These are phyloP conservation scores for Agrocybe praecox DNA, from an alignment of 768 basidiomycete species.

Conservation along the genomic window DNA sequence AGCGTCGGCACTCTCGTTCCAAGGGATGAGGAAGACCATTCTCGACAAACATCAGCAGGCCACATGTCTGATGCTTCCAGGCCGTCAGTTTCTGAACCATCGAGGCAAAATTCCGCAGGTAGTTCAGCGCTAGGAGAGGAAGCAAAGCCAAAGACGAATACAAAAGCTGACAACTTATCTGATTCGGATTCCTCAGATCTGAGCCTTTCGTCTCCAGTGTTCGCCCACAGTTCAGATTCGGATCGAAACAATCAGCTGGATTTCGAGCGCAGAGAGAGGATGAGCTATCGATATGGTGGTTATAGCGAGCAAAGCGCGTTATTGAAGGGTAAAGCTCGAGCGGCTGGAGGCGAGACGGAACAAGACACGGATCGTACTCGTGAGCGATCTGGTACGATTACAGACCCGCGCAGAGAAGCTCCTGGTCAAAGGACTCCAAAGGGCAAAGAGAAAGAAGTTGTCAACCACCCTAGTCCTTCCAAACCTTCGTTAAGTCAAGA, in stretches of 20 bases:
- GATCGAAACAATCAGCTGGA: conserved; percentile 14
- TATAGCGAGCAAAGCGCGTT: conserved; percentile 11
- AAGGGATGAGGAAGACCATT: too few relatives aligned
- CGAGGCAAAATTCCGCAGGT: conserved; percentile 9
- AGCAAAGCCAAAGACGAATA: too few relatives aligned
- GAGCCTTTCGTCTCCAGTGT: conserved; percentile 41
- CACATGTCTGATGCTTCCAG: neutral
- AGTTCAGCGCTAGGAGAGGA: neutral
- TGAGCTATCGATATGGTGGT: conserved; percentile 24
- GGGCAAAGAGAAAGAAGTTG: neutral
- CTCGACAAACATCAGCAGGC: too few relatives aligned
- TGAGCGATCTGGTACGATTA: neutral
- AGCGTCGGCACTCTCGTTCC: too few relatives aligned
- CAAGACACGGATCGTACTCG: neutral
- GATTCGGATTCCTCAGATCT: conserved; percentile 20
- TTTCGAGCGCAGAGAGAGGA: conserved; percentile 12
- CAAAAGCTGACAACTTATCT: neutral
- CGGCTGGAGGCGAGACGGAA: neutral
- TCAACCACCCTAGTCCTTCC: neutral
- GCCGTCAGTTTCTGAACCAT: conserved; percentile 3
- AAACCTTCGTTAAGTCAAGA: neutral
- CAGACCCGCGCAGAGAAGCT: neutral
- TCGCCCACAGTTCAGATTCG: conserved; percentile 32
- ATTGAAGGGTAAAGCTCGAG: conserved; percentile 9
- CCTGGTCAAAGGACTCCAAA: neutral